Evolutionary conservation across 805 yeast genomes (phyloP).

Genomic region (Kuraishia molischiana): DNA sequence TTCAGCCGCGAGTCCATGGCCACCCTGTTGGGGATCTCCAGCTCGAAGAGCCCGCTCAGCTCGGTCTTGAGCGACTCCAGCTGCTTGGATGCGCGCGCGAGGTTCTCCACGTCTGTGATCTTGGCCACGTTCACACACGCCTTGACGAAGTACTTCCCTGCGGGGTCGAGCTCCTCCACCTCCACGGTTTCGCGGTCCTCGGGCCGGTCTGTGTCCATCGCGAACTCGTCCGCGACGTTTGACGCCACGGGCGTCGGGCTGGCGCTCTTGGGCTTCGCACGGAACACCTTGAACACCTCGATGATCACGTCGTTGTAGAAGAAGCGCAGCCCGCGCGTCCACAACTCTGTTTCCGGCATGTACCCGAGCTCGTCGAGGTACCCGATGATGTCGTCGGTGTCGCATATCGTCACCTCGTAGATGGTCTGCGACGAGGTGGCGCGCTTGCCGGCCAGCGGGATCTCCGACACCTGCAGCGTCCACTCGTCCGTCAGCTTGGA

Average conservation of each 20-base stretch:
- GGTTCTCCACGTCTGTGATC: slow-evolving; percentile 66
- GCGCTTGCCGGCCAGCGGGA: slow-evolving; percentile 67
- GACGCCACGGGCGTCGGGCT: neutral
- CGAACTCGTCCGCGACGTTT: neutral
- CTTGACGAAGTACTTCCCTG: slow-evolving; percentile 50
- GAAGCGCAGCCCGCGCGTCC: slow-evolving; percentile 52
- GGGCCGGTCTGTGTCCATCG: slow-evolving; percentile 4
- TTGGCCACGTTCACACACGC: slow-evolving; percentile 63
- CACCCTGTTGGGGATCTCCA: slow-evolving; percentile 69
- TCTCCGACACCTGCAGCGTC: slow-evolving; percentile 60
- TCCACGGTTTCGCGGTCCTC: slow-evolving; percentile 11
- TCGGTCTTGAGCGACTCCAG: slow-evolving; percentile 55
- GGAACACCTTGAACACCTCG: slow-evolving; percentile 40
- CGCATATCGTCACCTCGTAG: slow-evolving; percentile 46
- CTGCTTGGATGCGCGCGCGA: slow-evolving; percentile 55
- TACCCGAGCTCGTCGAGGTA: slow-evolving; percentile 63
- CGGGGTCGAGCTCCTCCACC: slow-evolving; percentile 30
- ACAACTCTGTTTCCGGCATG: slow-evolving; percentile 48
- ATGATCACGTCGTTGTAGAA: slow-evolving; percentile 53
- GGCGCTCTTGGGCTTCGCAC: slow-evolving; percentile 19
- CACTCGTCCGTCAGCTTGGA: slow-evolving; percentile 27
- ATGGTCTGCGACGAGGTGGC: slow-evolving; percentile 59
- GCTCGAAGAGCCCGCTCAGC: slow-evolving; percentile 54
- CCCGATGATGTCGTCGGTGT: slow-evolving; percentile 34
- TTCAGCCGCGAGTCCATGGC: slow-evolving; percentile 70